Conservation (phyloP, 2,329 filamentous ascomycete species). For the Calonectria hawksworthii region DNA sequence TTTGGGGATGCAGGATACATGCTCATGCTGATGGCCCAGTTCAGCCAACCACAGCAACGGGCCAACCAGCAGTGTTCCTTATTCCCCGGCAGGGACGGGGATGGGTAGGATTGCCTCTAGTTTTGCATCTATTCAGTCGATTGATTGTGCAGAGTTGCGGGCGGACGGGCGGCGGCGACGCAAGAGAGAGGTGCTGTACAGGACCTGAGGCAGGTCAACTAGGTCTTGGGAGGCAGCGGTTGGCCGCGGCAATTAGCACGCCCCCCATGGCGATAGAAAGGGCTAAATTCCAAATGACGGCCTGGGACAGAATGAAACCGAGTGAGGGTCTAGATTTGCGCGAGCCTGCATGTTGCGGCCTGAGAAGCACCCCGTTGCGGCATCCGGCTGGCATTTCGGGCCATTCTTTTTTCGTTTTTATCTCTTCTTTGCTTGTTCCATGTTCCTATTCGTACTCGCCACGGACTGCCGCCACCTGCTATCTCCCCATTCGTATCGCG, state of each 20-base stretch:
- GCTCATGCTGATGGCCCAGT: constrained; percentile 5
- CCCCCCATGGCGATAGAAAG: not conserved
- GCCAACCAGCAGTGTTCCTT: constrained; percentile 3
- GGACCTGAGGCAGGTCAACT: not conserved
- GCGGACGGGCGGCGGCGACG: constrained; percentile 8
- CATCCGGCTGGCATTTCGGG: constrained; percentile 9
- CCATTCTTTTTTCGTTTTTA: not conserved
- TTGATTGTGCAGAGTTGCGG: constrained; percentile 13
- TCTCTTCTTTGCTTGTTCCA: not conserved
- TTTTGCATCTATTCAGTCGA: constrained; percentile 8
- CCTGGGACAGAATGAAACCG: constrained; percentile 10
- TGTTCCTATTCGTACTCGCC: not conserved
- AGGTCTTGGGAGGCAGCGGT: constrained; percentile 9
- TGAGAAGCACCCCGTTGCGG: not conserved
- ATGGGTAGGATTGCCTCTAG: constrained; percentile 10
- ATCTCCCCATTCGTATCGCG: not conserved
- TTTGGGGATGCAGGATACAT: constrained; percentile 3
- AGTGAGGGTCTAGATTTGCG: constrained; percentile 1
- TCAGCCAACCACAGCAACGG: constrained; percentile 14
- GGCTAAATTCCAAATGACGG: constrained; percentile 10
- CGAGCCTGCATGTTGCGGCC: not conserved
- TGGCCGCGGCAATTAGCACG: constrained; percentile 6
- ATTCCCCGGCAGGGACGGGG: constrained; percentile 14
- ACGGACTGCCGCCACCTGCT: not conserved
- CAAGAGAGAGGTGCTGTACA: not conserved